Evolutionary conservation across 2,329 filamentous ascomycete genomes (phyloP), one percentile per base, ranked within the genome.

Genomic region (Cercospora canescens): DNA sequence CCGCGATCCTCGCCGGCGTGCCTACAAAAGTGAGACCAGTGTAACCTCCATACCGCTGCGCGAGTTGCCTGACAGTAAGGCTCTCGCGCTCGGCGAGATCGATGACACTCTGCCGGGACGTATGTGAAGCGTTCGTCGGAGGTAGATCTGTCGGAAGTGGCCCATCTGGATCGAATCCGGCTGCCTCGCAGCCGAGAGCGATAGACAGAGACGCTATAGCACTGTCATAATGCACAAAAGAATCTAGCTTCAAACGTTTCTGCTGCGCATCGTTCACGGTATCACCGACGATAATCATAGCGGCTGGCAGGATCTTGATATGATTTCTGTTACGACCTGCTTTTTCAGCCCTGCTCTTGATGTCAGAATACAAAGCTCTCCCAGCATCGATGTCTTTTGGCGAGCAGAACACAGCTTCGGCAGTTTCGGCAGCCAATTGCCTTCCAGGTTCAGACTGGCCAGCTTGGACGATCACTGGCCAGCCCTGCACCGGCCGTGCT

Each of bases 401-500:
- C 8, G 67, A 67, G 62, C 71, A 73, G 59, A 74, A 74, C 4
- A 74, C 72, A 32, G 68, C 56, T 54, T 74, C 72, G 4, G 72
- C 72, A 3, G 72, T 74, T 45, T 74, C 72, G 18, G 72, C 71
- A 12, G 72, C 72, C 8, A 74, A 34, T 65, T 74, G 72, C 30
- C 67, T 63, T 16, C 72, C 72, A 3, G 72, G 72, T 34, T 74
- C 72, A 6, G 66, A 69, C 30, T 74, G 72, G 2, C 72, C 72
- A 3, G 72, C 72, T 65, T 74, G 72, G 3, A 74, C 71, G 37
- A 74, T 74, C 1, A 74, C 72, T 0, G 72, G 72, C 71, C 71
- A 74, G 21, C 72, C 72, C 60, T 74, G 72, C 1, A 72, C 58
- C 0, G 72, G 71, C 41, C 72, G 32, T 18, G 71, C 71, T 24